These are phyloP conservation scores for Arthrinium phaeospermum DNA, from an alignment of 2,329 filamentous ascomycete genomes.

Conservation along the genomic window DNA sequence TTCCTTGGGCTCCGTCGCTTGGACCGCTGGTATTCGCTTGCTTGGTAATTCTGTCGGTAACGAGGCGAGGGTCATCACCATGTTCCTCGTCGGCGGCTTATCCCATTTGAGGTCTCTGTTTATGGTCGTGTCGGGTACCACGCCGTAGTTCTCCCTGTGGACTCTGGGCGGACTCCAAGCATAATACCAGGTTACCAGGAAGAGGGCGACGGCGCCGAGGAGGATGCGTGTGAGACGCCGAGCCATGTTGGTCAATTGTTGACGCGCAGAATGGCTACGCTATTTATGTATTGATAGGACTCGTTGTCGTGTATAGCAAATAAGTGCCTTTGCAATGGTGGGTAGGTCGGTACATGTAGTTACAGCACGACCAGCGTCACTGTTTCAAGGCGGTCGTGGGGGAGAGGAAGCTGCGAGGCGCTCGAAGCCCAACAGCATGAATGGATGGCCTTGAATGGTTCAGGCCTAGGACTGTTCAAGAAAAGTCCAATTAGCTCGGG, in stretches of 20 bases:
- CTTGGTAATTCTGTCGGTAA: constrained; percentile 47
- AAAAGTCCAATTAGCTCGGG: not conserved
- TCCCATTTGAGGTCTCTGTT: constrained; percentile 34
- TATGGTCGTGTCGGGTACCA: constrained; percentile 25
- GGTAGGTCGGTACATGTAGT: not conserved
- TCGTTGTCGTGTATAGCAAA: not conserved
- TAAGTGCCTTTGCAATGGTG: not conserved
- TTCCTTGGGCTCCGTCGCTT: constrained; percentile 55
- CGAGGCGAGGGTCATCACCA: constrained; percentile 37
- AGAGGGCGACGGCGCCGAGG: constrained; percentile 36
- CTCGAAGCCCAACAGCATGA: not conserved
- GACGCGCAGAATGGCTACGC: not conserved
- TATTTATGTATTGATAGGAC: not conserved
- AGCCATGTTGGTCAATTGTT: constrained; percentile 29
- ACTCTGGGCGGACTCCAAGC: constrained; percentile 29
- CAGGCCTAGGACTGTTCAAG: not conserved
- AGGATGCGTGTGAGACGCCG: constrained; percentile 38
- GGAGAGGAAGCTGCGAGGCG: not conserved
- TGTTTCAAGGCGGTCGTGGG: not conserved
- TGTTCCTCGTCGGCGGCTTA: constrained; percentile 43
- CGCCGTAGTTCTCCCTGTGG: constrained; percentile 12
- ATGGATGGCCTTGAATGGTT: not conserved
- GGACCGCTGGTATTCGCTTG: constrained; percentile 65
- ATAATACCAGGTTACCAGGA: constrained; percentile 40
- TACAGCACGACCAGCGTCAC: constrained; percentile 13